Conservation (phyloP, 2,329 filamentous ascomycete genomes). For the Monascus ruber region DNA sequence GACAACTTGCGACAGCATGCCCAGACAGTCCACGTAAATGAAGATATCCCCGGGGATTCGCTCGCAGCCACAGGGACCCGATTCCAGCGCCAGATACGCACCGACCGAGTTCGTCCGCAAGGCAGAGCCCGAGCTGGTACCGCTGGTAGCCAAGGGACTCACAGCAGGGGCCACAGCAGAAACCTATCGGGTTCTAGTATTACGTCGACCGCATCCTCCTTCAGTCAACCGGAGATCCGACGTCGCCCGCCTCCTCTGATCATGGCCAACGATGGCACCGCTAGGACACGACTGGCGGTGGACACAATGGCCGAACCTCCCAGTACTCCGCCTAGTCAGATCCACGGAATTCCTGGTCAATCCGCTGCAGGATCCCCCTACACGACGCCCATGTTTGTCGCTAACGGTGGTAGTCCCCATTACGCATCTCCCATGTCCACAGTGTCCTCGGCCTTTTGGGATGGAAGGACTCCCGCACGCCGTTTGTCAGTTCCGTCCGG, state of each 20-base stretch:
- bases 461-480: slow-evolving; percentile 55
- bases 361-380: slow-evolving; percentile 69
- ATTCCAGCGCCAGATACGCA: slow-evolving; percentile 84
- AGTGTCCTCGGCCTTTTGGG: slow-evolving; percentile 63
- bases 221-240: slow-evolving; percentile 54
- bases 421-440: slow-evolving; percentile 66
- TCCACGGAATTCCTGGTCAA: slow-evolving; percentile 51
- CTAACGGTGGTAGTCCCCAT: slow-evolving; percentile 62
- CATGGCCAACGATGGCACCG: slow-evolving; percentile 59
- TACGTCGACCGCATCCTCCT: slow-evolving; percentile 59
- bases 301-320: slow-evolving; percentile 55
- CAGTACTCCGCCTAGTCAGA: slow-evolving; percentile 52
- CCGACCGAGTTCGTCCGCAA: slow-evolving; percentile 67
- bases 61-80: slow-evolving; percentile 83
- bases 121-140: slow-evolving; percentile 68
- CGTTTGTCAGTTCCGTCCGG: slow-evolving; percentile 73
- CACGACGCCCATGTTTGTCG: slow-evolving; percentile 74
- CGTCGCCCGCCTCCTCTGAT: slow-evolving; percentile 70
- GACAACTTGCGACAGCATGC: slow-evolving; percentile 96
- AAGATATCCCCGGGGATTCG: slow-evolving; percentile 89
- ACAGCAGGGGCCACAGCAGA: slow-evolving; percentile 64
- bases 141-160: slow-evolving; percentile 49
- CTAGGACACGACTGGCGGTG: slow-evolving; percentile 52
- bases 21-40: slow-evolving; percentile 93
- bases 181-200: slow-evolving; percentile 88